A percentile compares a stretch with the other conserved stretches of the same genome.
Conservation (phyloP, 495 filamentous ascomycete genomes). For the Penicillium argentinense region DNA sequence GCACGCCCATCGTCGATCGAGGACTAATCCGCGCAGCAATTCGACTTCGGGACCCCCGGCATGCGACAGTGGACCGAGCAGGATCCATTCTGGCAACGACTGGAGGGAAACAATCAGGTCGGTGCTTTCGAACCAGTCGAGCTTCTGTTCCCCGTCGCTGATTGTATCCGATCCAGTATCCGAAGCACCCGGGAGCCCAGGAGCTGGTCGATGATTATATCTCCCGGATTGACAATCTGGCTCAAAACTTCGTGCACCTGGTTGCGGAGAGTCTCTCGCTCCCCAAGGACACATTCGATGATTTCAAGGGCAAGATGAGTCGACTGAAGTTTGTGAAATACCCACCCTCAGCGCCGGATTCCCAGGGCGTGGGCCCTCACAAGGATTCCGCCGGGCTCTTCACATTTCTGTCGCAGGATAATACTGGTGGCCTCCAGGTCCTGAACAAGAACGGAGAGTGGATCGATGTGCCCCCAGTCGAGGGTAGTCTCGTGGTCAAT, state of each 20-base stretch:
- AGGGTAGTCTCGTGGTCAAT: conserved; percentile 54
- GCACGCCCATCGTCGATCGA: too few relatives aligned
- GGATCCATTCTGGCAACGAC: conserved; percentile 73
- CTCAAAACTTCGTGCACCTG: conserved; percentile 70
- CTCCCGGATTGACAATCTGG: conserved; percentile 63
- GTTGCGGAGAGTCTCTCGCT: conserved; percentile 84
- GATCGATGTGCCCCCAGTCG: conserved; percentile 49
- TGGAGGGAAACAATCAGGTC: conserved; percentile 41
- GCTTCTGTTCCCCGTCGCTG: too few relatives aligned
- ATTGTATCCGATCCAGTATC: conserved; percentile 60
- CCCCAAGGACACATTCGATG: conserved; percentile 68
- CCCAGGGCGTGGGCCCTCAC: conserved; percentile 80
- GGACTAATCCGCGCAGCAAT: too few relatives aligned
- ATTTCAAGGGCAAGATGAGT: conserved; percentile 85
- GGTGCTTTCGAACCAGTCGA: not conserved
- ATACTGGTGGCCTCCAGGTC: conserved; percentile 49
- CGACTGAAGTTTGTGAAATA: conserved; percentile 95
- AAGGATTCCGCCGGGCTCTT: conserved; percentile 78
- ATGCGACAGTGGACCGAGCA: conserved; percentile 47
- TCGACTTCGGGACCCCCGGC: conserved; percentile 42
- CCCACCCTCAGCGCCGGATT: conserved; percentile 65
- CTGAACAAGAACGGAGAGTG: conserved; percentile 49
- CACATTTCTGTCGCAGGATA: conserved; percentile 56
- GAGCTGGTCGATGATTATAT: conserved; percentile 80
- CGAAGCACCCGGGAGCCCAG: conserved; percentile 59